Evolutionary conservation across 106 monocot species (phyloP).

Genomic region (Acorus calamus): DNA sequence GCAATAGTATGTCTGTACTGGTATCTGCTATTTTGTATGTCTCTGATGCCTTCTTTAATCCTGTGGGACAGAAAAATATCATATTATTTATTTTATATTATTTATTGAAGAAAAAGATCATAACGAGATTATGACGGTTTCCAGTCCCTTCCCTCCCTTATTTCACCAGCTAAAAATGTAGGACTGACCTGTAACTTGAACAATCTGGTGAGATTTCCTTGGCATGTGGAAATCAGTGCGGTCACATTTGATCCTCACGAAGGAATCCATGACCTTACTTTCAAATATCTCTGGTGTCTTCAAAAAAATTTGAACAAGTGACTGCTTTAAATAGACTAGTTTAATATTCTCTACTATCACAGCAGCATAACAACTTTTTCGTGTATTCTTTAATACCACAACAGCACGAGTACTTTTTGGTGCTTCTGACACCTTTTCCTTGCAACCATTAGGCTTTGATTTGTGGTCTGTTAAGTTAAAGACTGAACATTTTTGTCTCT

Average conservation of each 20-base stretch:
- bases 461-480: conserved; percentile 13
- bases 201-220: conserved; percentile 40
- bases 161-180: not conserved
- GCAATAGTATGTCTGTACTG: conserved; percentile 42
- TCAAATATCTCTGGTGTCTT: conserved; percentile 51
- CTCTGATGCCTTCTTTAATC: conserved; percentile 37
- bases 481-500: conserved; percentile 17
- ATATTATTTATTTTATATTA: no score
- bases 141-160: no score
- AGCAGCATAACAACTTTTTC: conserved; percentile 36
- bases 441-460: conserved; percentile 6
- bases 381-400: no score
- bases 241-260: conserved; percentile 73
- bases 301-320: conserved; percentile 50
- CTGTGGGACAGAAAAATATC: conserved; percentile 12
- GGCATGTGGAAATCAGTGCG: conserved; percentile 33
- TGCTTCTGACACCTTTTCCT: conserved; percentile 13
- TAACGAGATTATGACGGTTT: no score
- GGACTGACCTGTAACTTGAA: conserved; percentile 51
- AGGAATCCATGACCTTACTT: conserved; percentile 63
- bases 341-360: conserved; percentile 59
- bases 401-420: not conserved
- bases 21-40: conserved; percentile 44
- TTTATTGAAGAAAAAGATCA: no score
- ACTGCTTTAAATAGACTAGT: conserved; percentile 49